phyloP scores from a whole-genome alignment of 495 filamentous ascomycete species.

The Penicilliopsis zonata region DNA sequence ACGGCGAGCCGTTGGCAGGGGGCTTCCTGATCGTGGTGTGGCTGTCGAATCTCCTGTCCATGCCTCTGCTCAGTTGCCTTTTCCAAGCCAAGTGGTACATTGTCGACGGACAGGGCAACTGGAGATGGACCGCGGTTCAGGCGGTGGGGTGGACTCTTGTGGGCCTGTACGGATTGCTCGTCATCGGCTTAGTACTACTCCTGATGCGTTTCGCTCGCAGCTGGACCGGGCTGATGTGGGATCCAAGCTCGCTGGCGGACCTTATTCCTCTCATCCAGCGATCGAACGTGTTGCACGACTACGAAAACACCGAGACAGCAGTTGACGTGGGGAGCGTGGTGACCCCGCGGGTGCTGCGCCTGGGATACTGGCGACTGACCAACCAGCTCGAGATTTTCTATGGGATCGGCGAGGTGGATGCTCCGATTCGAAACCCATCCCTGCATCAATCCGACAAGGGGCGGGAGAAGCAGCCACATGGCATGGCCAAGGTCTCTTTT shows the following conservation, averaged over 20 bases:
- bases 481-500: slow-evolving; percentile 18
- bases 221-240: slow-evolving; percentile 73
- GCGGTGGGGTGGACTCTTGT: slow-evolving; percentile 69
- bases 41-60: slow-evolving; percentile 48
- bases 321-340: slow-evolving; percentile 32
- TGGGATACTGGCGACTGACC: slow-evolving; percentile 73
- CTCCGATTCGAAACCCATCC: slow-evolving; percentile 42
- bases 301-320: slow-evolving; percentile 45
- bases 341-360: slow-evolving; percentile 42
- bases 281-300: slow-evolving; percentile 65
- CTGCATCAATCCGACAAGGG: slow-evolving; percentile 23
- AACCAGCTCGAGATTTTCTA: slow-evolving; percentile 50
- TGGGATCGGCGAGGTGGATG: slow-evolving; percentile 50
- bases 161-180: slow-evolving; percentile 55
- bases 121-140: slow-evolving; percentile 70
- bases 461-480: slow-evolving; percentile 18
- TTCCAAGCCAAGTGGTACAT: slow-evolving; percentile 45
- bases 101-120: slow-evolving; percentile 26
- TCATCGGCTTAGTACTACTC: slow-evolving; percentile 44
- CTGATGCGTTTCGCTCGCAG: slow-evolving; percentile 34
- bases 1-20: slow-evolving; percentile 42
- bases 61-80: slow-evolving; percentile 52
- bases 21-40: slow-evolving; percentile 45
- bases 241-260: slow-evolving; percentile 69
- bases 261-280: slow-evolving; percentile 61